Conservation (phyloP, 2,329 filamentous ascomycete genomes). For the Penicillium sp. region DNA sequence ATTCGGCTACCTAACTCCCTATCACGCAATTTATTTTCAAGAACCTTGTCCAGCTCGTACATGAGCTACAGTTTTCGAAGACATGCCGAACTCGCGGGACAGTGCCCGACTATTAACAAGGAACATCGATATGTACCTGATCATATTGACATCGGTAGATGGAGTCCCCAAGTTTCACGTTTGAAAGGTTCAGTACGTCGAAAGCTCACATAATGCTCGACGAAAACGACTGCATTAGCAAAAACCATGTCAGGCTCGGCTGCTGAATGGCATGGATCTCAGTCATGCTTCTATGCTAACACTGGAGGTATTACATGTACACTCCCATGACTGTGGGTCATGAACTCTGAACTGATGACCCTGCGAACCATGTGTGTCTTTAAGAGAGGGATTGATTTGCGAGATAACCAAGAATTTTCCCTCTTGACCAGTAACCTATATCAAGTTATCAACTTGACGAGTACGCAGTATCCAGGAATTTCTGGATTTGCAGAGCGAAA, state of each 20-base stretch:
- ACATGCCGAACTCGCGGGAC: conserved; percentile 16
- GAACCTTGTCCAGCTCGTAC: conserved; percentile 1
- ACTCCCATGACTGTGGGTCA: too few species aligned
- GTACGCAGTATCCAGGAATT: too few species aligned
- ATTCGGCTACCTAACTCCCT: too few species aligned
- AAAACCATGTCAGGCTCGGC: conserved; percentile 21
- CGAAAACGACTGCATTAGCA: conserved; percentile 20
- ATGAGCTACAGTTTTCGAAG: conserved; percentile 22
- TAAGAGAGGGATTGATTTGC: too few species aligned
- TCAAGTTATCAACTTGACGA: too few species aligned
- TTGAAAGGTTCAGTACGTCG: neutral
- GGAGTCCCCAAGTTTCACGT: neutral
- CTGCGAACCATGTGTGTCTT: too few species aligned
- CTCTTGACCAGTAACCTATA: too few species aligned
- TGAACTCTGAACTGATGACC: too few species aligned
- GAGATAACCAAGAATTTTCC: too few species aligned
- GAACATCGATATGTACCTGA: conserved; percentile 16
- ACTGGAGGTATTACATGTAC: too few species aligned
- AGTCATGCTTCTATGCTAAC: neutral
- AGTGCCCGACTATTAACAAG: conserved; percentile 16
- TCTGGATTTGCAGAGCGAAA: too few species aligned
- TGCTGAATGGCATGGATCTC: conserved; percentile 9
- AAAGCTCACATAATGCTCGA: neutral
- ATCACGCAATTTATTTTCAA: too few species aligned
- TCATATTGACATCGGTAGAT: conserved; percentile 18